Conservation (phyloP, 176 grass and related monocot species). For the Poa annua region DNA sequence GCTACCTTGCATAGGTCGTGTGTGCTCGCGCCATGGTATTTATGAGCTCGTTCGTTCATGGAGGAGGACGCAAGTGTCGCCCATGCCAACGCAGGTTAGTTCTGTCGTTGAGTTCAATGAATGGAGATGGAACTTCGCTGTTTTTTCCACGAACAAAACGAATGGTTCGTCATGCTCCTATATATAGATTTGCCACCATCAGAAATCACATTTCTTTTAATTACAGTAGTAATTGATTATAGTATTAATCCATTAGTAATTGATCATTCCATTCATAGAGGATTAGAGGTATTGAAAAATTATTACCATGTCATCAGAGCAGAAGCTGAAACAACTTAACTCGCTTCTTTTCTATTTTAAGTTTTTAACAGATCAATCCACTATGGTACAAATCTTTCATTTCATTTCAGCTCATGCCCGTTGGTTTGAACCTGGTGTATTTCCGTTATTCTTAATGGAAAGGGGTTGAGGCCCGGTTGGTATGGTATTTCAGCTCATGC, state of each 20-base stretch:
- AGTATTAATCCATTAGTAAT: background rate
- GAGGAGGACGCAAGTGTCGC: constrained; percentile 4
- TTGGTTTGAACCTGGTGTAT: too few species aligned
- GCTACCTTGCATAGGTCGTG: too few species aligned
- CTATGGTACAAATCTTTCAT: background rate
- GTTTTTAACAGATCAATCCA: background rate
- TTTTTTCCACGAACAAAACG: background rate
- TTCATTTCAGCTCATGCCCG: background rate
- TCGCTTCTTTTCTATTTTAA: too few species aligned
- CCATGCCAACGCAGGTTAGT: background rate
- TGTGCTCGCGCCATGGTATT: background rate
- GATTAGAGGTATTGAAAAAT: too few species aligned
- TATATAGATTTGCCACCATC: background rate
- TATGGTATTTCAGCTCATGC: background rate
- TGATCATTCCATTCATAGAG: too few species aligned
- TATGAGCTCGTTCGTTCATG: background rate
- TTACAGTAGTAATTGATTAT: background rate
- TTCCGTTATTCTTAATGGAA: too few species aligned
- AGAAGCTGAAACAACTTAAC: too few species aligned
- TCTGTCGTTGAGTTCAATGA: constrained; percentile 18
- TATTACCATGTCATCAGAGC: too few species aligned
- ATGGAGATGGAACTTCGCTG: background rate
- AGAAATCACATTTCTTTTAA: background rate
- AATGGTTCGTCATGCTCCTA: background rate
- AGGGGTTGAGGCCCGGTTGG: too few species aligned